These are phyloP conservation scores for Nitzschia palea DNA, from an alignment of 108 stramenopile species.

Conservation along the genomic window DNA sequence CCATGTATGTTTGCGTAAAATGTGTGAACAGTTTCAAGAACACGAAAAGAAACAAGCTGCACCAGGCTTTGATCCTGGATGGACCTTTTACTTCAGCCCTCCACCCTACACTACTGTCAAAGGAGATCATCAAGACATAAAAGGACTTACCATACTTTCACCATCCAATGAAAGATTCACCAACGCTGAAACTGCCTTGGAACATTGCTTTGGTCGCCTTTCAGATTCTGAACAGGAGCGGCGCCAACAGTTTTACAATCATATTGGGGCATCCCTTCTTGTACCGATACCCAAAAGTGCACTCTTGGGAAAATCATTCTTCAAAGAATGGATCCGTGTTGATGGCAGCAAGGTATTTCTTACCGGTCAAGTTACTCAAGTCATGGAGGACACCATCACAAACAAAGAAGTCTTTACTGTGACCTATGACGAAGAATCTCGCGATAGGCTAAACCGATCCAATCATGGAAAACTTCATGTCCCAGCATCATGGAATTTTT, in stretches of 20 bases:
- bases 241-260: not conserved
- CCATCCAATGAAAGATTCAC: not conserved
- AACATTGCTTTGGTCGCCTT: not conserved
- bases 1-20: not conserved
- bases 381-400: not conserved
- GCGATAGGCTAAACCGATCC: not conserved
- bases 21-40: not conserved
- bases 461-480: not conserved
- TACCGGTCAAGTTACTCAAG: not conserved
- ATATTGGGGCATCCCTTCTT: not conserved
- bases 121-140: not conserved
- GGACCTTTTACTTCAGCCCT: conserved; percentile 1
- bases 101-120: too few relatives aligned
- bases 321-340: not conserved
- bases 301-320: not conserved
- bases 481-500: not conserved
- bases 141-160: not conserved
- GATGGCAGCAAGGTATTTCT: not conserved
- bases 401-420: not conserved
- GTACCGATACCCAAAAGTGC: too few relatives aligned
- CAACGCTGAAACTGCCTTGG: not conserved
- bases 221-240: not conserved
- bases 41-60: conserved; percentile 1
- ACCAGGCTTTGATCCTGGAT: not conserved
- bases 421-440: not conserved